Conservation (phyloP, 305 asterid species). For the Fraxinus ornus region DNA sequence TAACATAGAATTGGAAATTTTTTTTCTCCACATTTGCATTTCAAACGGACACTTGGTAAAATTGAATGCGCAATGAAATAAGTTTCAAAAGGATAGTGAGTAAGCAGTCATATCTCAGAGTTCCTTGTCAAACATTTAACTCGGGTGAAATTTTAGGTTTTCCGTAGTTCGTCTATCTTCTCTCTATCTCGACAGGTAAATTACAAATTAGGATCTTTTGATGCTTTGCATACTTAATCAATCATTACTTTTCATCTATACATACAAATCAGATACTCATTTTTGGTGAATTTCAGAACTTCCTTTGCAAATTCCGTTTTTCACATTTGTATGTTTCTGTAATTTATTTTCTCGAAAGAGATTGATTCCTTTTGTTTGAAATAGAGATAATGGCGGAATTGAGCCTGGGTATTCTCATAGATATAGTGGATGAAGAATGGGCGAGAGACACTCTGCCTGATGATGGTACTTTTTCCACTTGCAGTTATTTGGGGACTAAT, state of each 20-base stretch:
- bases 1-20: too few species aligned
- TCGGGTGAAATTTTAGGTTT: not conserved
- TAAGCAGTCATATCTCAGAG: too few species aligned
- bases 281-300: constrained; percentile 7
- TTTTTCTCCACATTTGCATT: too few species aligned
- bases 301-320: not conserved
- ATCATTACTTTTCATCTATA: not conserved
- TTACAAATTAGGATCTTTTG: not conserved
- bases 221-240: not conserved
- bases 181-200: not conserved
- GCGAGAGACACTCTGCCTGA: constrained; percentile 80
- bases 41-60: not conserved
- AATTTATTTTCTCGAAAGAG: constrained; percentile 1
- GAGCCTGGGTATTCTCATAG: constrained; percentile 70
- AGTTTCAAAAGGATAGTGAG: not conserved
- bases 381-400: constrained; percentile 55
- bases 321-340: not conserved
- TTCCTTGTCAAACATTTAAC: too few species aligned
- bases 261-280: not conserved
- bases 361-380: not conserved
- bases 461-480: constrained; percentile 46
- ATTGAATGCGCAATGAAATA: not conserved
- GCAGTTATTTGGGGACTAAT: not conserved
- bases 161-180: not conserved
- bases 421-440: constrained; percentile 90